Evolutionary conservation across 805 yeast species (phyloP), one percentile per base, ranked within the genome.

Genomic region (Starmerella cellae): DNA sequence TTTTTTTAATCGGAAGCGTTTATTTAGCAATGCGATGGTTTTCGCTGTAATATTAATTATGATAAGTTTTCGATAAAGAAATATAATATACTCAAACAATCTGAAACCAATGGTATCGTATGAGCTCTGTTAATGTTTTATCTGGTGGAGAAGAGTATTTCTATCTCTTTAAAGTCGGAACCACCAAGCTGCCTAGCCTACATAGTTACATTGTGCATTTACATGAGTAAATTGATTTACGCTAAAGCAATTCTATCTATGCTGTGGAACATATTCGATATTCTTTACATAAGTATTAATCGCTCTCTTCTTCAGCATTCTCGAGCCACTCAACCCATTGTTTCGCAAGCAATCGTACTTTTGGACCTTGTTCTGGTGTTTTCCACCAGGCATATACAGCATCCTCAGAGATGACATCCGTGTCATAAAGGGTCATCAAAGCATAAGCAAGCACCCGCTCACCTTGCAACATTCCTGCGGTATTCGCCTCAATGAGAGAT

Each of bases 261-360:
- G 8, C n/a, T n/a, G n/a, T n/a, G 14, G 18, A 37, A 5, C 42
- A 44, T 14, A 30, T 34, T 19, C 45, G 43, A 23, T 33, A 24
- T 20, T 67, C n/a, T n/a, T n/a, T 28, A 28, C 16, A 13, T 26
- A 26, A 26, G 13, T 10, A 31, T 5, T 31, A 70, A 21, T 77
- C 84, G 48, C 70, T 61, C 50, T 74, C 79, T 51, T 72, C 77
- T 45, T 74, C 79, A 1, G 95, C 96, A 37, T 77, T 82, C 53
- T 72, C 71, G 45, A 88, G 69, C 96, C 96, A 87, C 17, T 77
- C 82, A 18, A 88, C 70, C 77, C 88, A 88, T 59, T 77, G 79
- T 8, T 64, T 72, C 2, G 83, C 76, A 50, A 74, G 67, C 23
- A 57, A 65, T 44, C 79, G 71, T 17, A 77, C 77, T 22, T 63